phyloP scores from a whole-genome alignment of 2,329 filamentous ascomycete species.

The Whalleya microplaca region DNA sequence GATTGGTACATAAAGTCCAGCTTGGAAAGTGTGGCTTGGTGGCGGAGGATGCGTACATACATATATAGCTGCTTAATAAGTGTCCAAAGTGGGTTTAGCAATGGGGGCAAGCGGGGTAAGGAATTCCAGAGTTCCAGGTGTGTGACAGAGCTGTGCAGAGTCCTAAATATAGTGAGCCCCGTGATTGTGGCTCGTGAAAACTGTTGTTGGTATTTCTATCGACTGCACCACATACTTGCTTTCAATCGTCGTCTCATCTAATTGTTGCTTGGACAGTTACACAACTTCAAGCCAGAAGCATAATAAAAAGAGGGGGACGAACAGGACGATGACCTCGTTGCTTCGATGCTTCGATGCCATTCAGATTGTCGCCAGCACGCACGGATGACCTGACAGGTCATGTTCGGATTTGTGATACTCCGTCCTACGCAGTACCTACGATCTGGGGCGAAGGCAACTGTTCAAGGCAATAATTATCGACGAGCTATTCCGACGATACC shows the following conservation, averaged over 20 bases:
- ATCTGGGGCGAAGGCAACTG: too few species aligned
- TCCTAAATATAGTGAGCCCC: background rate
- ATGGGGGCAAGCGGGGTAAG: background rate
- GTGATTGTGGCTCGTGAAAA: background rate
- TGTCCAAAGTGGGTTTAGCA: background rate
- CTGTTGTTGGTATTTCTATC: too few species aligned
- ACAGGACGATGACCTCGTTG: too few species aligned
- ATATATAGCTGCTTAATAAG: background rate
- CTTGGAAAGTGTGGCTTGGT: too few species aligned
- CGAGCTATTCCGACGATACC: constrained; percentile 2
- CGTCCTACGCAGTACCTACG: too few species aligned
- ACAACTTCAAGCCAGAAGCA: background rate
- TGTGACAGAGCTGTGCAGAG: background rate
- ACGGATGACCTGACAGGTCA: background rate
- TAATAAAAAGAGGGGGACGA: background rate
- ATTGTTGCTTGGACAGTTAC: background rate
- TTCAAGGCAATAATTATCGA: too few species aligned
- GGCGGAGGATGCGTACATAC: too few species aligned
- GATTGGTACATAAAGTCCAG: too few species aligned
- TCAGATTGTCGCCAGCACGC: background rate
- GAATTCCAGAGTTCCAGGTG: background rate
- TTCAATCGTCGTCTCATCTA: too few species aligned
- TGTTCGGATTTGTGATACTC: background rate
- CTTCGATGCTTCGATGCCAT: background rate
- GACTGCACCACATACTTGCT: too few species aligned